Evolutionary conservation across 805 yeast genomes (phyloP), one percentile per base, ranked within the genome.

Genomic region (Metschnikowia aberdeeniae): DNA sequence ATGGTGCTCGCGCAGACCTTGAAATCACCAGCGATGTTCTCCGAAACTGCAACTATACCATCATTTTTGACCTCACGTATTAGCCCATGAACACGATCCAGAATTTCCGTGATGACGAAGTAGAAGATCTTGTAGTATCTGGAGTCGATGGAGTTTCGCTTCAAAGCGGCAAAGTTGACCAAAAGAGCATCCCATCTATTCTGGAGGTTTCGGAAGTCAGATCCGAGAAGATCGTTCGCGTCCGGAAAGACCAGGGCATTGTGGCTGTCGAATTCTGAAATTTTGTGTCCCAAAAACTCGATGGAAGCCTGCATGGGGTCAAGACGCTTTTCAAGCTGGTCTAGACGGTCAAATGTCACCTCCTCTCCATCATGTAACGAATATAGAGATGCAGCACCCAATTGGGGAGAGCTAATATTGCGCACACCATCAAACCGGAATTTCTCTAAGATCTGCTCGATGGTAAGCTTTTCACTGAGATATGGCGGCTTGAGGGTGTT

Each of bases 1-100:
- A 69, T 62, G 5, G 66, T 52, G 42, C 68, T 73, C 57, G 73
- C 50, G 65, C 78, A 56, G 47, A 63, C 17, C 63, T 68, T 58
- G 64, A 75, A 60, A 44, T 59, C 43, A 36, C 59, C 36, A 52
- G 65, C 64, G 55, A 73, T 38, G 47, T 57, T 55, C 47, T 63
- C 56, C 47, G 62, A 45, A 47, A 72, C 10, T 8, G n/a, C 27
- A 11, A 19, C 34, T 3, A 27, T 12, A 38, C 38, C 44, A 46
- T 55, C 45, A 54, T 56, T 5, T 38, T 51, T 35, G 12, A 47
- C 30, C 8, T 31, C 39, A 13, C 42, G 27, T 12, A 34, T 28
- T 11, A 51, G 22, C 14, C 37, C 32, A 12, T 46, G 43, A 12
- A 48, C 46, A 13, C 35, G 27, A 4, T 11, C 31, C 39, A 46